Evolutionary conservation across 176 grass and related monocot genomes (phyloP), one percentile per base, ranked within the genome.

Genomic region (Phyllostachys edulis): DNA sequence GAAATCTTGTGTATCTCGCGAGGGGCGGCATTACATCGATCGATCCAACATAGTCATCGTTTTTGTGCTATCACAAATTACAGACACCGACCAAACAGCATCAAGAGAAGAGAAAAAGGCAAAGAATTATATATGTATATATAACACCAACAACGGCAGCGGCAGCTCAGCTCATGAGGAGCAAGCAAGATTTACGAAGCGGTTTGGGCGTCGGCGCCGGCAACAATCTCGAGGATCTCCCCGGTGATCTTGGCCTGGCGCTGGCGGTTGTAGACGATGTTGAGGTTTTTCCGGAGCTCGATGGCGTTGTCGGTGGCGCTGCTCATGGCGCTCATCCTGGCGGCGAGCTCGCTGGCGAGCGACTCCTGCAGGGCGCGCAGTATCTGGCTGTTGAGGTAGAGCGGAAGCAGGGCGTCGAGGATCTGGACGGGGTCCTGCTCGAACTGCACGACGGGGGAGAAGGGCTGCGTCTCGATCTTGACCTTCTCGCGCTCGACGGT

Each of bases 401-500:
- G 90, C 56, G 94, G 94, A 38, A 97, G 91, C 29, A 97, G 89
- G 0, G 94, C 94, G 80, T 97, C 94, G 40, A 97, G 83, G 85
- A 97, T 94, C 82, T 97, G 94, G 24, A 97, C 89, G 17, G 94
- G 91, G 67, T 97, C 94, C 91, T 97, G 94, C 91, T 97, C 94
- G 74, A 97, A 97, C 85, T 97, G 91, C 38, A 97, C 80, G 21
- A 97, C 92, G 7, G 94, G 81, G 20, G 91, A 94, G 89, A 93
- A 94, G 5, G 86, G 60, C 85, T 74, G 84, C 67, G 82, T 92
- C 69, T 83, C 84, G 12, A 90, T 90, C 68, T 87, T 90, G n/a
- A 97, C 88, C 44, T 86, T 88, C 89, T 97, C 94, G 60, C 94
- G 87, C 87, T 94, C 94, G 1, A 94, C 82, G 63, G 94, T 94